A percentile compares a stretch with the other conserved stretches of the same genome.
Evolutionary conservation across 768 basidiomycete genomes (phyloP).

Genomic region (Suillus hirtellus): DNA sequence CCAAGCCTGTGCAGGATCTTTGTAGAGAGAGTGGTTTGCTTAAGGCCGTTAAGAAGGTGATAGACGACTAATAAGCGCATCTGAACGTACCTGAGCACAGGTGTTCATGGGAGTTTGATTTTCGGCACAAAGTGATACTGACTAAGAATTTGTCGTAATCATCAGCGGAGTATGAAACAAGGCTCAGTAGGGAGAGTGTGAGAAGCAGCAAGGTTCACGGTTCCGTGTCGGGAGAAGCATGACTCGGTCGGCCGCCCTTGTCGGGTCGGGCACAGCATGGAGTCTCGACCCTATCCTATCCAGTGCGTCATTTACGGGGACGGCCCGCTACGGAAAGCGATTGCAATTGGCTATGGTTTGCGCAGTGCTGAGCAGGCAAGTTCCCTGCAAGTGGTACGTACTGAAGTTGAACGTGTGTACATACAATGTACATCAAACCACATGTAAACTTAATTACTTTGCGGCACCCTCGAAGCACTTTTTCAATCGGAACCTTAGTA

Average conservation of each 20-base stretch:
- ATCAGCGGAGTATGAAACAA: no score
- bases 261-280: neutral
- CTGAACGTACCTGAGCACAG: conserved; percentile 1
- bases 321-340: no score
- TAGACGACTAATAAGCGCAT: conserved; percentile 9
- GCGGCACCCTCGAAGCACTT: neutral
- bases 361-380: no score
- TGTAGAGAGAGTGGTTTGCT: neutral
- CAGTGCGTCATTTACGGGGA: neutral
- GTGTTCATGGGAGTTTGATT: no score
- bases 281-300: neutral
- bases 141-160: no score
- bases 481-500: neutral
- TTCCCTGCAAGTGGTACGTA: neutral
- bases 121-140: no score
- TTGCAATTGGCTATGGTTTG: no score
- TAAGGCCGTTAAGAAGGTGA: conserved; percentile 11
- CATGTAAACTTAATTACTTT: neutral
- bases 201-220: neutral
- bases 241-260: neutral
- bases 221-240: conserved; percentile 4
- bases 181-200: neutral
- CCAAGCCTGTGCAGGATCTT: conserved; percentile 4
- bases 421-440: neutral
- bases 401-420: neutral